Evolutionary conservation across 129 eudicot genomes (phyloP), one percentile per base, ranked within the genome.

Genomic region (Helianthus tuberosus): DNA sequence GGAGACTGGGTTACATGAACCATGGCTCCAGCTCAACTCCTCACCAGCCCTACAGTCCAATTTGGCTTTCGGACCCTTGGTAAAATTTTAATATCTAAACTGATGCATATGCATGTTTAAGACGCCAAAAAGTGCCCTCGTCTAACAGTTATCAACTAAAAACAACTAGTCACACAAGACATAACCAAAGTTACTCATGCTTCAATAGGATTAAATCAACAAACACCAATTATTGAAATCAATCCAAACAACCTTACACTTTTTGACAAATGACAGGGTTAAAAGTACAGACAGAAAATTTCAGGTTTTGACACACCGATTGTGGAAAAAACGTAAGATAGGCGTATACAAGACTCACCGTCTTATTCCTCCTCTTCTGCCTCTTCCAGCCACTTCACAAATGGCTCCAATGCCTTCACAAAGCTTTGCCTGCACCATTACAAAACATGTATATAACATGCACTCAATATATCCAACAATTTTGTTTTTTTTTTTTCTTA

Each of bases 331-430:
- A 66, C 58, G 25, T 27, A 64, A 75, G 58, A 53, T 43, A 20
- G 20, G 36, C 25, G 2, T 29, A 29, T 69, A 20, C 46, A 7
- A 7, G 59, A 61, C 44, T 3, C 4, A 11, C 16, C 29, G 25
- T 63, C 51, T n/a, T 67, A 88, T 64, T 95, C 97, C 70, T 95
- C 97, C 72, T 95, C 96, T 76, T 94, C 97, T 5, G 99, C 99
- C 86, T 95, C 97, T 68, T 94, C 99, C 61, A 94, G 93, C 99
- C 99, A 94, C 77, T 91, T 88, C 55, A 89, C 94, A 55, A 95
- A 91, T 2, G 99, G 96, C 86, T 95, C 99, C 89, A 95, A 78
- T 4, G 99, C 86, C 87, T 95, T 95, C 85, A 91, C 96, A 84
- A 91, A 95, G 68, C 75, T 83, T 89, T 95, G 99, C 94, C 99